A percentile compares a stretch with the other conserved stretches of the same genome.
These are phyloP conservation scores for Wakefieldia striispora DNA, from an alignment of 768 basidiomycete species.

Conservation along the genomic window DNA sequence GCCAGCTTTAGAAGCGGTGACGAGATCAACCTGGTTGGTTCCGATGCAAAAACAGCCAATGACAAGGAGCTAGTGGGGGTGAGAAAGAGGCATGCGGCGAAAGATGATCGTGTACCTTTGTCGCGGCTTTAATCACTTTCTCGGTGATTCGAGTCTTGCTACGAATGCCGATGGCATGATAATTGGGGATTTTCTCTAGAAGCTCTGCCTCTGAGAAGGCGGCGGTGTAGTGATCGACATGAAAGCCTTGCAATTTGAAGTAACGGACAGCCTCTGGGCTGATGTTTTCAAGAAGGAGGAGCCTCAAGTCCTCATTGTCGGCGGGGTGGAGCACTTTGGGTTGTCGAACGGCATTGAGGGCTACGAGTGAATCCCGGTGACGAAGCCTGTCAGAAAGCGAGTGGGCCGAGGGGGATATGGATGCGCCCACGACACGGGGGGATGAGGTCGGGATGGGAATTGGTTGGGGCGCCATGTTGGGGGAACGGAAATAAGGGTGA, in stretches of 20 bases:
- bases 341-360: slow-evolving; percentile 42
- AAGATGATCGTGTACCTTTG: slow-evolving; percentile 55
- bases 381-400: slow-evolving; percentile 49
- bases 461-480: slow-evolving; percentile 44
- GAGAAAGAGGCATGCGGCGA: background rate
- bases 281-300: slow-evolving; percentile 94
- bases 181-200: slow-evolving; percentile 72
- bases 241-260: slow-evolving; percentile 81
- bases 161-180: slow-evolving; percentile 95
- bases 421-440: slow-evolving; percentile 43
- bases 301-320: slow-evolving; percentile 75
- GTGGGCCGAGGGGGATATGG: slow-evolving; percentile 48
- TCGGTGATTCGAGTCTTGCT: slow-evolving; percentile 97
- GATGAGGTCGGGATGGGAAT: slow-evolving; percentile 41
- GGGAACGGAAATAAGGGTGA: slow-evolving; percentile 10
- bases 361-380: slow-evolving; percentile 31
- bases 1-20: slow-evolving; percentile 78
- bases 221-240: slow-evolving; percentile 84
- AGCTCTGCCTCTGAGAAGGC: slow-evolving; percentile 95
- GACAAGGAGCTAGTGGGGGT: slow-evolving; percentile 68
- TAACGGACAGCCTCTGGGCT: slow-evolving; percentile 82
- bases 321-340: slow-evolving; percentile 77
- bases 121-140: slow-evolving; percentile 80
- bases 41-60: slow-evolving; percentile 99
- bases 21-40: slow-evolving; percentile 94